Evolutionary conservation across 2,329 filamentous ascomycete genomes (phyloP).

Genomic region (Xylariaceae sp.): DNA sequence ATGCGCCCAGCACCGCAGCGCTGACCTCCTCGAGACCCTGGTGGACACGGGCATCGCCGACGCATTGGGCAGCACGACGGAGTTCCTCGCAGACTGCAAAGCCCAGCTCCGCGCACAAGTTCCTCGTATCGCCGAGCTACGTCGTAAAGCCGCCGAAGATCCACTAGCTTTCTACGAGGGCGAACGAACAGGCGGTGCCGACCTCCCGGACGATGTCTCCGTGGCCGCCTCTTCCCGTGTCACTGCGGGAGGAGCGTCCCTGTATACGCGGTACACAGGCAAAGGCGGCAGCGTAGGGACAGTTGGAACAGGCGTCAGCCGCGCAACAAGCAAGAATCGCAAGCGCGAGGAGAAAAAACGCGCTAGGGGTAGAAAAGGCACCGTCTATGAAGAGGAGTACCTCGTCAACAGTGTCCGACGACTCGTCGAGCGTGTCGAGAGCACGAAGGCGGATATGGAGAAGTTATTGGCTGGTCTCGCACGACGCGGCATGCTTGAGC

Average conservation of each 20-base stretch:
- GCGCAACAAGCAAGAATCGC: slow-evolving; percentile 83
- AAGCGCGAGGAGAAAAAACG: slow-evolving; percentile 91
- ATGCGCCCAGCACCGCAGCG: slow-evolving; percentile 55
- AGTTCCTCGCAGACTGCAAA: slow-evolving; percentile 91
- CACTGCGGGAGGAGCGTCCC: slow-evolving; percentile 73
- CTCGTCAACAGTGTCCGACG: slow-evolving; percentile 82
- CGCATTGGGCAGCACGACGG: slow-evolving; percentile 75
- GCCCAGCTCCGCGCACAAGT: slow-evolving; percentile 79
- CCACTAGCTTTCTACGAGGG: slow-evolving; percentile 87
- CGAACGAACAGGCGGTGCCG: slow-evolving; percentile 57
- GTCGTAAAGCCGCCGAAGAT: slow-evolving; percentile 75
- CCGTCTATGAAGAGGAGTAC: slow-evolving; percentile 97
- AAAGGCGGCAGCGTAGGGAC: slow-evolving; percentile 62
- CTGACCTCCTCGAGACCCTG: slow-evolving; percentile 60
- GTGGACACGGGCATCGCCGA: slow-evolving; percentile 80
- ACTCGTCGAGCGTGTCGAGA: slow-evolving; percentile 77
- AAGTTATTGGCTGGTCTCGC: slow-evolving; percentile 73
- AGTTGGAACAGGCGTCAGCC: slow-evolving; percentile 66
- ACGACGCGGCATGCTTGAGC: slow-evolving; percentile 80
- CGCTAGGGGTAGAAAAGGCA: slow-evolving; percentile 90
- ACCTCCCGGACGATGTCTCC: slow-evolving; percentile 88
- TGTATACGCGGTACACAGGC: slow-evolving; percentile 91
- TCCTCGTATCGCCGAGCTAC: slow-evolving; percentile 77
- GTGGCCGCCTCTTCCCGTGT: slow-evolving; percentile 77
- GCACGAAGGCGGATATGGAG: slow-evolving; percentile 66